Evolutionary conservation across 192 early-diverging fungal genomes (phyloP).

Genomic region (Coemansia erecta): DNA sequence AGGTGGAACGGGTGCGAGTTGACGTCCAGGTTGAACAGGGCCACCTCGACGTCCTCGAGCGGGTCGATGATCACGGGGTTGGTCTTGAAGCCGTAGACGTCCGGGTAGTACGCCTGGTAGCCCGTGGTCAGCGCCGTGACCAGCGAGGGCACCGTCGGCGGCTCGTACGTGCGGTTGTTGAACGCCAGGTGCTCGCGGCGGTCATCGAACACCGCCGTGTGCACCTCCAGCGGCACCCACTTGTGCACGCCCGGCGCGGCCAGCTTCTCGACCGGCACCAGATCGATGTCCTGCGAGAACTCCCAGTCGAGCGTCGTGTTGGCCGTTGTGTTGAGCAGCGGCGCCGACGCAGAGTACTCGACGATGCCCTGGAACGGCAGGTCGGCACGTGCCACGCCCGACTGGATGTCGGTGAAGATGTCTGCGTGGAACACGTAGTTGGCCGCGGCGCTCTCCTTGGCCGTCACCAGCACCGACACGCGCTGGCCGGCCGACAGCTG

Average conservation of each 20-base stretch:
- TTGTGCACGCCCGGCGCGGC: constrained; percentile 36
- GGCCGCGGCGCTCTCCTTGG: constrained; percentile 53
- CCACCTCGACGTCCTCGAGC: constrained; percentile 63
- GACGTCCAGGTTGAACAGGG: constrained; percentile 74
- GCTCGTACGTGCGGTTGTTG: constrained; percentile 68
- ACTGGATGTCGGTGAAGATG: constrained; percentile 55
- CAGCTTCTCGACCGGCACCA: constrained; percentile 55
- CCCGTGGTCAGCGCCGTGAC: constrained; percentile 66
- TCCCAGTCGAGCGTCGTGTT: constrained; percentile 45
- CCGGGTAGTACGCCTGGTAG: constrained; percentile 54
- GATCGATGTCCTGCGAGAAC: constrained; percentile 59
- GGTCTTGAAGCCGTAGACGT: constrained; percentile 66
- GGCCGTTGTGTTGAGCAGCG: constrained; percentile 17
- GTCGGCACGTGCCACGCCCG: constrained; percentile 31
- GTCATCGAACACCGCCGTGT: constrained; percentile 63
- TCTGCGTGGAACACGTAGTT: constrained; percentile 77
- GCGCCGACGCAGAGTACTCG: constrained; percentile 33
- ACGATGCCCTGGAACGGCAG: constrained; percentile 38
- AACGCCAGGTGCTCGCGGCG: constrained; percentile 75
- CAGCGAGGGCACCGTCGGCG: constrained; percentile 65
- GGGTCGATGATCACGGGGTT: constrained; percentile 63
- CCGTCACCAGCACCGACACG: constrained; percentile 75
- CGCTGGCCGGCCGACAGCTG: constrained; percentile 74
- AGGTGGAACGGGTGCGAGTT: constrained; percentile 81
- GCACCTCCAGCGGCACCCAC: constrained; percentile 58